Base-by-base conservation (phyloP, 1,284 basidiomycete genomes). In the Trametes polyzona region DNA sequence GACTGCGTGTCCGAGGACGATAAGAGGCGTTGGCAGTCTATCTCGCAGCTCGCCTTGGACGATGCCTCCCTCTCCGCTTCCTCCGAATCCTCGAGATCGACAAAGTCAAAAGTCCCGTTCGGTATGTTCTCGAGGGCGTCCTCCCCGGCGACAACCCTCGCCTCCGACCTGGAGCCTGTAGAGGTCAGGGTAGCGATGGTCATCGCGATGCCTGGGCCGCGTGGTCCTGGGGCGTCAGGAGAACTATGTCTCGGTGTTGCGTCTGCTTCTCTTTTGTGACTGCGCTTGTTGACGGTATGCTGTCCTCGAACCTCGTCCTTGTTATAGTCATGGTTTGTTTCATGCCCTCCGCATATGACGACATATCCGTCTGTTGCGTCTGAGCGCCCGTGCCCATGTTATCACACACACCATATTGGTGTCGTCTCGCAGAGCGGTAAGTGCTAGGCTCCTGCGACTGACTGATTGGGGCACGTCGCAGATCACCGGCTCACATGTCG, bases 221-320 rank as follows among this genome's bases (percentile, higher is more conserved):
- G 19, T 14, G 19, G 23, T 21, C 36, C 50, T 17, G n/a, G 17
- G 30, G 16, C n/a, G 10, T 26, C 40, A 3, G 50, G 50, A 3
- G 50, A 52, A 17, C 23, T 52, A 2, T 52, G 41, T 24, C 32
- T 52, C n/a, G 50, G 50, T 36, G 40, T 52, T 14, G 16, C 41
- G 4, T 32, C 27, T 10, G 17, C 50, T 9, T 19, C 40, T 1
- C 23, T 52, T 8, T 27, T 27, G 40, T 43, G 21, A 27, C 6
- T 44, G 2, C 7, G 14, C 17, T 11, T 16, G 26, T 7, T 21
- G 11, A 30, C 16, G n/a, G 19, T 9, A 17, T 2, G 8, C 21
- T 44, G 29, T 33, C 11, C 33, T 14, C 9, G 3, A 16, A 2
- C 5, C 23, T 16, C 2, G 24, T 12, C 26, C 4, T 2, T 23